Evolutionary conservation across 176 grass and related monocot species (phyloP).

Genomic region (Metroxylon sagu): DNA sequence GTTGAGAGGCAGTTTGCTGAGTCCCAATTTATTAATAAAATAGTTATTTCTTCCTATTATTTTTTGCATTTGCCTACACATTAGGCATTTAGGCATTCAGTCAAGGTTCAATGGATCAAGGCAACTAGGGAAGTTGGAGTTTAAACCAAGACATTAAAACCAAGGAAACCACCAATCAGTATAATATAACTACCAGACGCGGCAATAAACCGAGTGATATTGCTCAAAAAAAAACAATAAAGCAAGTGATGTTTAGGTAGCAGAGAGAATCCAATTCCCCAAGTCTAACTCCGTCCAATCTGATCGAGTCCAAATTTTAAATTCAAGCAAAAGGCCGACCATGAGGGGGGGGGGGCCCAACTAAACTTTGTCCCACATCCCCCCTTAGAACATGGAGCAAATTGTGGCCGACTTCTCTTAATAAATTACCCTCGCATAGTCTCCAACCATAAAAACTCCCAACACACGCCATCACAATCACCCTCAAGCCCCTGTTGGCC

Average conservation of each 20-base stretch:
- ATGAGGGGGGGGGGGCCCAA: slow-evolving; percentile 58
- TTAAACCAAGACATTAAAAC: slow-evolving; percentile 15
- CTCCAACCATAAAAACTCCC: slow-evolving; percentile 56
- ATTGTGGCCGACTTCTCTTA: slow-evolving; percentile 8
- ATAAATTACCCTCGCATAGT: slow-evolving; percentile 36
- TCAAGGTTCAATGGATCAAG: background rate
- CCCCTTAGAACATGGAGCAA: slow-evolving; percentile 43
- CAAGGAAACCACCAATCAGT: slow-evolving; percentile 1
- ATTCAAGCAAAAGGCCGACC: slow-evolving; percentile 56
- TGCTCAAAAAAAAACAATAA: slow-evolving; percentile 28
- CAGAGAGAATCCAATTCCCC: slow-evolving; percentile 7
- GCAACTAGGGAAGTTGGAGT: slow-evolving; percentile 25
- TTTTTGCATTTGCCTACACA: no score
- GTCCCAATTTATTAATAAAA: no score
- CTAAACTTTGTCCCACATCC: slow-evolving; percentile 53
- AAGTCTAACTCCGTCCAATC: slow-evolving; percentile 10
- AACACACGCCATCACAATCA: slow-evolving; percentile 15
- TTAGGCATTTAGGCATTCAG: background rate
- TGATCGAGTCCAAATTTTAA: slow-evolving; percentile 40
- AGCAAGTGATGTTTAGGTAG: slow-evolving; percentile 22
- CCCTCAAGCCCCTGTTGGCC: slow-evolving; percentile 2
- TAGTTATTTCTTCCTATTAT: no score
- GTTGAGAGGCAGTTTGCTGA: no score
- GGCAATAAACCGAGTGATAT: slow-evolving; percentile 19
- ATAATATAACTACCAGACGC: slow-evolving; percentile 9